These are phyloP conservation scores for Aegilops sharonensis DNA, from an alignment of 176 grass and related monocot species.

Conservation along the genomic window DNA sequence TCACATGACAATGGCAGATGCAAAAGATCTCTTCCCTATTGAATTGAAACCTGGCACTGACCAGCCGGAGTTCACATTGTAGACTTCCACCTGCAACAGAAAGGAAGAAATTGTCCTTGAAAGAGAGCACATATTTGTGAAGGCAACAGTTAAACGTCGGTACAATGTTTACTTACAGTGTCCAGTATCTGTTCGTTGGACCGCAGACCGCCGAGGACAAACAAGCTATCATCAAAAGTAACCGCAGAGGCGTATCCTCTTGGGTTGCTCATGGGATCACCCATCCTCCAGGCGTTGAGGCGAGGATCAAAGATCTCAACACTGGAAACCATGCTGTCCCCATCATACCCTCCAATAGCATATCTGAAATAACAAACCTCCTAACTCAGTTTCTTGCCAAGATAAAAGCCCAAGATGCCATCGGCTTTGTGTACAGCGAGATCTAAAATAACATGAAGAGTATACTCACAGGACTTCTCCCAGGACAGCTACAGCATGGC, in stretches of 20 bases:
- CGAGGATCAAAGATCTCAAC: constrained; percentile 81
- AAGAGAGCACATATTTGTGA: constrained; percentile 6
- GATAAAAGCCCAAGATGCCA: constrained; percentile 1
- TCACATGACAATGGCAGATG: constrained; percentile 52
- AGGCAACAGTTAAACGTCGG: background rate
- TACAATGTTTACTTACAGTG: constrained; percentile 37
- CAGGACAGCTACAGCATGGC: constrained; percentile 50
- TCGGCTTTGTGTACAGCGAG: background rate
- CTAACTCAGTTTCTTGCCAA: constrained; percentile 17
- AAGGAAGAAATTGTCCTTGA: background rate
- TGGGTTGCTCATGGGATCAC: constrained; percentile 49
- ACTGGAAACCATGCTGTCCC: constrained; percentile 56
- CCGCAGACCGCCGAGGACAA: constrained; percentile 61
- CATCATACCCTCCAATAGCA: constrained; percentile 71
- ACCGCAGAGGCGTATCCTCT: constrained; percentile 67
- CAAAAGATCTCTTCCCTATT: constrained; percentile 74
- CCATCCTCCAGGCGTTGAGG: constrained; percentile 58
- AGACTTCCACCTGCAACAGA: constrained; percentile 64
- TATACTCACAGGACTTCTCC: constrained; percentile 58
- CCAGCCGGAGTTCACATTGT: constrained; percentile 54
- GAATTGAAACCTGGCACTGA: constrained; percentile 34
- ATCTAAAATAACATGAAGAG: background rate
- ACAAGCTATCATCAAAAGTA: constrained; percentile 50
- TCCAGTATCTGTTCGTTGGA: constrained; percentile 49
- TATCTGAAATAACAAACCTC: constrained; percentile 42